Conservation (phyloP, 192 early-diverging fungal genomes). For the Umbelopsis vinacea region DNA sequence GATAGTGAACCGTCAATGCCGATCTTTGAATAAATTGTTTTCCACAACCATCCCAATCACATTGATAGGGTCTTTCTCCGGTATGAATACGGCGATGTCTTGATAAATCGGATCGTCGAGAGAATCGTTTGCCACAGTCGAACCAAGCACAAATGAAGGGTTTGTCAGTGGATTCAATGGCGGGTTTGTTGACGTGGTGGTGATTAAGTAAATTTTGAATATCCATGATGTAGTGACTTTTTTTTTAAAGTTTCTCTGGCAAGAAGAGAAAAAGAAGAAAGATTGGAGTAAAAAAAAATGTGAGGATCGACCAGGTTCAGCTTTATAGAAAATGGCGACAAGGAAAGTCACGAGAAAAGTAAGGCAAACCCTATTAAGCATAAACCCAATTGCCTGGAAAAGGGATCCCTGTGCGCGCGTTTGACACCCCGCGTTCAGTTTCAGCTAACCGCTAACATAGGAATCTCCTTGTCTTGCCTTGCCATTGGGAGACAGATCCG, state of each 20-base stretch:
- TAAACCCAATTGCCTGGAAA: neutral
- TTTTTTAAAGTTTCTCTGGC: neutral
- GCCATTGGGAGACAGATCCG: neutral
- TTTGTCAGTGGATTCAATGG: slow-evolving; percentile 26
- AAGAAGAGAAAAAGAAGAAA: neutral
- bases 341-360: neutral
- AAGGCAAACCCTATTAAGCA: slow-evolving; percentile 10
- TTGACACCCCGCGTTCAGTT: slow-evolving; percentile 19
- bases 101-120: slow-evolving; percentile 57
- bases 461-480: neutral
- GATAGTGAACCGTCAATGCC: slow-evolving; percentile 60
- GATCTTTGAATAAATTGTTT: slow-evolving; percentile 67
- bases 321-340: neutral
- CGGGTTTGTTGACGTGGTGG: slow-evolving; percentile 22
- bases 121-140: slow-evolving; percentile 56
- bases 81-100: slow-evolving; percentile 64
- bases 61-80: slow-evolving; percentile 56
- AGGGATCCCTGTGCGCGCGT: slow-evolving; percentile 16
- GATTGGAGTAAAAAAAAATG: neutral
- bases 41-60: slow-evolving; percentile 52
- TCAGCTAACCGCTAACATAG: neutral
- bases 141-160: slow-evolving; percentile 50
- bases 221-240: slow-evolving; percentile 33
- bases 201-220: slow-evolving; percentile 43
- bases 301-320: slow-evolving; percentile 3